Base-by-base conservation (phyloP, 2,329 filamentous ascomycete species). In the Pseudogymnoascus pannorum region DNA sequence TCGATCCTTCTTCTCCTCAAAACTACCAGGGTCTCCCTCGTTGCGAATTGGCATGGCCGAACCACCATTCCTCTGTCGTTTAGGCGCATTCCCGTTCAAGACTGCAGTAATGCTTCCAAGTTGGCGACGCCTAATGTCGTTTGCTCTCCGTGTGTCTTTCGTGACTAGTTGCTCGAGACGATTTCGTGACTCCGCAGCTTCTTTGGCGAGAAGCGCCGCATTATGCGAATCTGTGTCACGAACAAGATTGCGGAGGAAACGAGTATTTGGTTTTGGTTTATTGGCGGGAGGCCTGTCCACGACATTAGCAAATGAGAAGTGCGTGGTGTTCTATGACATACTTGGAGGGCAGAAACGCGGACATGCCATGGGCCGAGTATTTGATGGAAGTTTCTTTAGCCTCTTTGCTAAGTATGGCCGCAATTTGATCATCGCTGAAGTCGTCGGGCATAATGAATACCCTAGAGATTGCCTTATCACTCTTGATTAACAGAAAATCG, bases 161-260 rank as follows among this genome's bases (percentile, higher is more conserved):
- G 72, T 74, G 61, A 83, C 81, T 44, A 92, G 75, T 61, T 80
- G 78, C 66, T 83, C 82, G 61, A 96, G 80, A 18, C 91, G 85
- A 3, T 85, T 85, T 64, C 81, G 81, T 0, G 91, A 86, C 66
- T 97, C 92, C 57, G 88, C 85, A 24, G 87, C 86, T 73, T 97
- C 93, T 70, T 87, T 95, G 0, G 89, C 90, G 16, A 91, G 83
- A 29, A 97, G 79, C 0, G 91, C 89, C 22, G 89, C 86, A 80
- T 99, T 99, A 75, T 99, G 93, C 60, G 76, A 88, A 68, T 95
- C 89, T 7, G 91, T 95, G 67, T 94, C 89, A 65, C 87, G 88
- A 64, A 99, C 91, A 61, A 97, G 89, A 69, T 94, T 88, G 62
- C 87, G 87, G 42, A 99, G 77, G 72, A 97, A 97, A 33, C 89